These are phyloP conservation scores for Amoebophrya sp. DNA, from an alignment of 169 alveolate species.

Conservation along the genomic window DNA sequence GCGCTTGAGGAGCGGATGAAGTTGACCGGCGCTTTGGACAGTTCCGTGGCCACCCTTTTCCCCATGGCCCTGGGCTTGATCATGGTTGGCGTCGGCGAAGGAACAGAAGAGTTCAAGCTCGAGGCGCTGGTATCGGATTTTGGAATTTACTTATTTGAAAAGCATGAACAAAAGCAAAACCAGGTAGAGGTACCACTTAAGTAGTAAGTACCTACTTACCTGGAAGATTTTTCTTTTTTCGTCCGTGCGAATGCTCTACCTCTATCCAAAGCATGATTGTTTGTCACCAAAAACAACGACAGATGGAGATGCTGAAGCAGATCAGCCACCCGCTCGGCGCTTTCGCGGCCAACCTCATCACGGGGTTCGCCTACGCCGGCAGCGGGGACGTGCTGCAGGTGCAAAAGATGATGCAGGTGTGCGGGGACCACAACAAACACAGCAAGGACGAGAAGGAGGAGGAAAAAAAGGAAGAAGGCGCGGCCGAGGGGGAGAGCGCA, in stretches of 20 bases:
- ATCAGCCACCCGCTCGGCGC: constrained; percentile 53
- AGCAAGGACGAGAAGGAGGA: constrained; percentile 37
- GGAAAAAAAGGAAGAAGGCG: constrained; percentile 47
- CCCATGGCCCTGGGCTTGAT: not conserved
- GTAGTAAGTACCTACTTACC: too few species aligned
- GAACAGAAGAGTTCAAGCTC: not conserved
- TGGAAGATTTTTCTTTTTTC: too few species aligned
- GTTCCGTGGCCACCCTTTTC: not conserved
- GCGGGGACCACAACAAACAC: constrained; percentile 64
- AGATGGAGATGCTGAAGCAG: not conserved
- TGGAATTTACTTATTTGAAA: not conserved
- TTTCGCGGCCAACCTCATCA: constrained; percentile 70
- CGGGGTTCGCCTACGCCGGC: constrained; percentile 94
- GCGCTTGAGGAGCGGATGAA: constrained; percentile 60
- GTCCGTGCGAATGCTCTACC: too few species aligned
- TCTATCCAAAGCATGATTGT: too few species aligned
- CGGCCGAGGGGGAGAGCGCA: constrained; percentile 39
- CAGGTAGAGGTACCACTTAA: too few species aligned
- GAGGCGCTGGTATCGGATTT: not conserved
- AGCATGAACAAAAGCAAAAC: not conserved
- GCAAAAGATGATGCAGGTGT: constrained; percentile 82
- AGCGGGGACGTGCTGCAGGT: constrained; percentile 95
- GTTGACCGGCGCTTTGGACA: constrained; percentile 37
- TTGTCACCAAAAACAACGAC: too few species aligned
- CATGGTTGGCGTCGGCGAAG: not conserved